phyloP scores from a whole-genome alignment of 768 basidiomycete species.

The Cubamyces lactineus region DNA sequence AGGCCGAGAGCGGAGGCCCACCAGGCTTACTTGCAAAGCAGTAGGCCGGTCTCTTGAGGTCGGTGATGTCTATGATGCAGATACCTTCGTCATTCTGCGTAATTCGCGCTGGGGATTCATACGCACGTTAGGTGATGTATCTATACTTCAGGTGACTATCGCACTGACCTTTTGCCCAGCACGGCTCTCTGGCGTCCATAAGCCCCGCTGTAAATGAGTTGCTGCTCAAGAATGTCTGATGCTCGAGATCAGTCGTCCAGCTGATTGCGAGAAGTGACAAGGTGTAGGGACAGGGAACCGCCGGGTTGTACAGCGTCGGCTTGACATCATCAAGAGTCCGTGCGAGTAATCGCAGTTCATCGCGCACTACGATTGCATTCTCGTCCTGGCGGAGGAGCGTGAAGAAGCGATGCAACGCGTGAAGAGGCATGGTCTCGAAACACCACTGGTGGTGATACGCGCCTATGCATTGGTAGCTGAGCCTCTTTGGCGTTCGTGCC shows the following conservation, averaged over 20 bases:
- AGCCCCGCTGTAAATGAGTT: neutral
- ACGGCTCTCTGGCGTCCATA: neutral
- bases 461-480: slow-evolving; percentile 43
- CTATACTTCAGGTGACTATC: neutral
- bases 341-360: neutral
- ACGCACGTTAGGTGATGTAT: neutral
- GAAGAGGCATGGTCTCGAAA: neutral
- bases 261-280: neutral
- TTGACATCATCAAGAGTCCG: neutral
- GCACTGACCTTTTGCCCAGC: neutral
- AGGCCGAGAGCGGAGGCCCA: neutral
- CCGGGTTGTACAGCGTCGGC: neutral
- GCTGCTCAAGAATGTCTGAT: neutral
- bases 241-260: neutral
- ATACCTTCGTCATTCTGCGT: neutral
- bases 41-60: neutral
- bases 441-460: slow-evolving; percentile 37
- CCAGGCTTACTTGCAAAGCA: neutral
- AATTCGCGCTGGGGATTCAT: neutral
- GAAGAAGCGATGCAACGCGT: neutral
- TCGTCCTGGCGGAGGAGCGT: neutral
- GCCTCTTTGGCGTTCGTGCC: slow-evolving; percentile 25
- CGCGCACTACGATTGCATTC: neutral
- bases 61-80: neutral
- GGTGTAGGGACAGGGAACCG: neutral